Conservation (phyloP, 495 filamentous ascomycete species). For the Cercophora samala region DNA sequence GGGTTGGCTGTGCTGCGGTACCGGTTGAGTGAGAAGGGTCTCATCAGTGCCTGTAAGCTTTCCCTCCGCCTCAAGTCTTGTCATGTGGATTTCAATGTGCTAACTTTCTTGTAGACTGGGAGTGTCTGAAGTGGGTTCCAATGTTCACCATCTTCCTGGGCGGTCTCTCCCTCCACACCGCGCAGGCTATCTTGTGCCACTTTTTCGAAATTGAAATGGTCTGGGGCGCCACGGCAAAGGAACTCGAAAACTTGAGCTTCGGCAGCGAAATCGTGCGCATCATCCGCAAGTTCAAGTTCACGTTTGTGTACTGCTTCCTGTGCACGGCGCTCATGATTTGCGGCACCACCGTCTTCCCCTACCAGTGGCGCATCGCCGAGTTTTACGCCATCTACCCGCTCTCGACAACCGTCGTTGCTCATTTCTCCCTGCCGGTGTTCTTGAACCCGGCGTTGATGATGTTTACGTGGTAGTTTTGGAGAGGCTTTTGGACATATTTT, state of each 20-base stretch:
- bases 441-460: constrained; percentile 79
- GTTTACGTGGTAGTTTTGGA: constrained; percentile 61
- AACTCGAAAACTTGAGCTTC: constrained; percentile 70
- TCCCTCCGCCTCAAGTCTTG: background rate
- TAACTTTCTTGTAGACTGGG: constrained; percentile 22
- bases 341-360: constrained; percentile 61
- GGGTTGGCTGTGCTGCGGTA: constrained; percentile 65
- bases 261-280: constrained; percentile 59
- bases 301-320: constrained; percentile 61
- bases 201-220: constrained; percentile 72
- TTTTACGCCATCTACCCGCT: constrained; percentile 80
- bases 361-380: constrained; percentile 65
- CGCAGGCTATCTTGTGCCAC: constrained; percentile 63
- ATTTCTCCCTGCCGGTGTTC: constrained; percentile 67
- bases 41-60: constrained; percentile 46
- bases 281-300: constrained; percentile 61
- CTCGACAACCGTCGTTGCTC: constrained; percentile 64
- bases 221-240: constrained; percentile 69
- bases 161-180: constrained; percentile 65
- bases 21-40: constrained; percentile 56
- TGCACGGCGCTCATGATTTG: constrained; percentile 65
- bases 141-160: constrained; percentile 68
- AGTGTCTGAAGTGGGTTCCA: constrained; percentile 71
- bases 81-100: background rate
- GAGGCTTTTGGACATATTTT: background rate